Conservation (phyloP, 2,329 filamentous ascomycete genomes). For the Scytalidium lignicola region DNA sequence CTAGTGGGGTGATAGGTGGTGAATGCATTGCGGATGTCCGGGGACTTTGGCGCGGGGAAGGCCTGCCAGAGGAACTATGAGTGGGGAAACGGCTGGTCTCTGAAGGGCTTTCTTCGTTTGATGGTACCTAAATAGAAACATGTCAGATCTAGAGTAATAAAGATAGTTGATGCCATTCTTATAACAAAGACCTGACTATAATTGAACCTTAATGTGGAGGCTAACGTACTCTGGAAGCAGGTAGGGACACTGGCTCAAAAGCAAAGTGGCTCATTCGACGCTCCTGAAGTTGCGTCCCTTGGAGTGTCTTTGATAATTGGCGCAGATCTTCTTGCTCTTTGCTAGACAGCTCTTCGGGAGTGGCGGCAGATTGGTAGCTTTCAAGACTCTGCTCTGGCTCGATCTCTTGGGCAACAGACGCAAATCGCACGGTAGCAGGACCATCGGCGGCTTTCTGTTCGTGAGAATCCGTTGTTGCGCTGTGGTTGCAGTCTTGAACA, state of each 20-base stretch:
- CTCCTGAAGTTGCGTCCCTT: conserved; percentile 73
- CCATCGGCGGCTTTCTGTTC: conserved; percentile 15
- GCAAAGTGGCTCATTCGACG: conserved; percentile 79
- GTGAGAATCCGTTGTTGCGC: background rate
- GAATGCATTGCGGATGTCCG: conserved; percentile 71
- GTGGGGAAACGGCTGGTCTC: conserved; percentile 61
- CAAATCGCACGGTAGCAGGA: conserved; percentile 61
- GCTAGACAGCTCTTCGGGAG: conserved; percentile 26
- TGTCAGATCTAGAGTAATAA: conserved; percentile 11
- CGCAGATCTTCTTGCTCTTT: conserved; percentile 19
- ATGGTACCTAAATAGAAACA: conserved; percentile 43
- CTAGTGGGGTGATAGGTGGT: conserved; percentile 83
- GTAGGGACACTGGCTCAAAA: conserved; percentile 87
- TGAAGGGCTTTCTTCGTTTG: conserved; percentile 51
- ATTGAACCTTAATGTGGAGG: conserved; percentile 1
- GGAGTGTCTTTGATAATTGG: conserved; percentile 62
- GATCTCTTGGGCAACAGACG: conserved; percentile 66
- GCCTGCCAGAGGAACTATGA: conserved; percentile 57
- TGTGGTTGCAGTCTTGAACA: background rate
- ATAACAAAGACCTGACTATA: background rate
- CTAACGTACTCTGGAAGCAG: conserved; percentile 69
- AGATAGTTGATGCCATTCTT: background rate
- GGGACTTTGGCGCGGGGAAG: conserved; percentile 64
- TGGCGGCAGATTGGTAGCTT: conserved; percentile 4
- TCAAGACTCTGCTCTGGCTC: conserved; percentile 37